Conservation (phyloP, 1,284 basidiomycete genomes). For the Sparassis latifolia region DNA sequence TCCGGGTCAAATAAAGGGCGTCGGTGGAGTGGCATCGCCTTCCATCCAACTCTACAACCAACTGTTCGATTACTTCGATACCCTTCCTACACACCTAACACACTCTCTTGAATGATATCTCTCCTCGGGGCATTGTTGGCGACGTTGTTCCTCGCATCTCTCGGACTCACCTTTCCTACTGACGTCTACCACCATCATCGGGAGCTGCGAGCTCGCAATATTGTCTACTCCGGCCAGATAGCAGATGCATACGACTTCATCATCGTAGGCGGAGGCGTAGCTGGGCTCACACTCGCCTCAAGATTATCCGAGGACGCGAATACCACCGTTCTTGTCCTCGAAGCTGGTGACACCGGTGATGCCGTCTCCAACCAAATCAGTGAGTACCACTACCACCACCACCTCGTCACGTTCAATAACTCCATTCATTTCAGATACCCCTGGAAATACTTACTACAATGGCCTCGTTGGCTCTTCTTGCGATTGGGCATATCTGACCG, state of each 20-base stretch:
- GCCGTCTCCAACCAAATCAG: conserved; percentile 30
- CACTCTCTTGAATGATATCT: no score
- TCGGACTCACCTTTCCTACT: no score
- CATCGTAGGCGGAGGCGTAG: conserved; percentile 62
- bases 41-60: no score
- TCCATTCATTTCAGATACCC: conserved; percentile 30
- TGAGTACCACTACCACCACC: conserved; percentile 23
- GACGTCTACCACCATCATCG: conserved; percentile 14
- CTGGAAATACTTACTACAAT: conserved; percentile 46
- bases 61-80: no score
- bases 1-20: no score
- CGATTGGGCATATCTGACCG: conserved; percentile 61
- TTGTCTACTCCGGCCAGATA: conserved; percentile 32
- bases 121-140: no score
- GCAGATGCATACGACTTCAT: conserved; percentile 48
- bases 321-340: conserved; percentile 66
- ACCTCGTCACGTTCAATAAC: no score
- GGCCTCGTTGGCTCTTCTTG: conserved; percentile 45
- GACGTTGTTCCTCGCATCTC: no score
- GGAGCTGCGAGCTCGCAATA: conserved; percentile 29
- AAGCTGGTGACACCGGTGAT: conserved; percentile 60
- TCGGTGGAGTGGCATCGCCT: no score
- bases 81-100: no score
- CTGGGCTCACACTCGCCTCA: conserved; percentile 66
- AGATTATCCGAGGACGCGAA: conserved; percentile 64